A percentile compares a stretch with the other conserved stretches of the same genome.
Evolutionary conservation across 441 rosid species (phyloP).

Genomic region (Corymbia calophylla): DNA sequence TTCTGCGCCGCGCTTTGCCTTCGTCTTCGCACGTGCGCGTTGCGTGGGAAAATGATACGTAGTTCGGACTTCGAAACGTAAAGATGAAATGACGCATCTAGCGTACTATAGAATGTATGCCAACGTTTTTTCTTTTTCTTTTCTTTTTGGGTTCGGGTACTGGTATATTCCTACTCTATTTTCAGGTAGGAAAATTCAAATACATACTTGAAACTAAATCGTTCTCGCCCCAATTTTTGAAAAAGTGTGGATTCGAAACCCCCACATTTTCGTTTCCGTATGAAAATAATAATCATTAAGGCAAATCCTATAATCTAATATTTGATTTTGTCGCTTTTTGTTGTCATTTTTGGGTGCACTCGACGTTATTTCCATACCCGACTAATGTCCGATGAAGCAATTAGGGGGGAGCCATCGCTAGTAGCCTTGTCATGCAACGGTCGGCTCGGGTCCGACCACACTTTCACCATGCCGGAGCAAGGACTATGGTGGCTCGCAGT

Average conservation of each 20-base stretch:
- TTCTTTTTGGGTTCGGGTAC: no score
- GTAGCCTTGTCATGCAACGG: background rate
- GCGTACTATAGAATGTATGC: accelerated
- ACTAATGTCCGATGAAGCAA: background rate
- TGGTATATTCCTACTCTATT: no score
- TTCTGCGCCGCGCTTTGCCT: background rate
- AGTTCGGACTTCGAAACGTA: no score
- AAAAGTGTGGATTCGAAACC: no score
- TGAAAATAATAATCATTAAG: no score
- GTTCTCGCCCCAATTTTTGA: no score
- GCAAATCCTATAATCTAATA: no score
- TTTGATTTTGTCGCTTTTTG: background rate
- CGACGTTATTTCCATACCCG: background rate
- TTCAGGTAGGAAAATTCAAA: accelerated
- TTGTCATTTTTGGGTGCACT: background rate
- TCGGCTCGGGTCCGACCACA: background rate
- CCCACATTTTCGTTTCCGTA: no score
- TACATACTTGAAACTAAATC: no score
- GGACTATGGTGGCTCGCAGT: background rate
- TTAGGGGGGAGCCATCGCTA: background rate
- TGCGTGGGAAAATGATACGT: background rate
- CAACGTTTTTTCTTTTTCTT: background rate
- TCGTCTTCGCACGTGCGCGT: background rate
- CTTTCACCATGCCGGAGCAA: background rate
- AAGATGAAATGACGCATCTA: background rate